Evolutionary conservation across 2,329 filamentous ascomycete species (phyloP), one percentile per base, ranked within the genome.

Genomic region (Fusarium acutatum): DNA sequence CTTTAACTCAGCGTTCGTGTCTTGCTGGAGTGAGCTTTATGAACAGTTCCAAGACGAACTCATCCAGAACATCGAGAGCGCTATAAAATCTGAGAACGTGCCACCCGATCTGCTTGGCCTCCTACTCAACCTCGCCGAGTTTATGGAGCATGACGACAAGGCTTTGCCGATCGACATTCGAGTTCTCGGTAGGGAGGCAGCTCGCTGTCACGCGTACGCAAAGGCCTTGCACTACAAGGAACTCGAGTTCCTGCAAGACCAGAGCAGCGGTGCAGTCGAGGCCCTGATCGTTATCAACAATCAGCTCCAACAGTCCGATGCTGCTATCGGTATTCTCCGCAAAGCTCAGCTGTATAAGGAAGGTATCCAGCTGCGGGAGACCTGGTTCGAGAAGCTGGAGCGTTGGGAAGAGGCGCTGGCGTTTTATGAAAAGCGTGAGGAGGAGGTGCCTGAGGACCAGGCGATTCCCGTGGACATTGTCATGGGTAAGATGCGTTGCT

Each of bases 91-190:
- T 7, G 93, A 96, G 59, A 96, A 98, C 76, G 97, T 99, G 18
- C 96, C 96, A 1, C 96, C 97, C 0, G 97, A 99, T 81, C 92
- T 99, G 74, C 86, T 99, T 14, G 96, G 97, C 69, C 92, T 98
- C 56, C 87, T 99, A 34, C 90, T 99, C 54, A 99, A 99, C 79
- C 88, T 99, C 57, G 96, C 96, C 28, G 96, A 99, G 81, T 99
- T 99, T 82, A 99, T 99, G 96, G 96, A 99, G 81, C 96, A 99
- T 79, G 97, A 99, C 77, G 96, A 99, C 81, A 99, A 99, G 82
- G 96, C 97, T 20, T 86, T 99, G 59, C 96, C 96, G 4, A 99
- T 99, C 71, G 97, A 99, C 80, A 98, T 99, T 73, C 89, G 96
- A 54, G 95, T 96, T 15, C 88, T 99, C 17, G 97, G 97, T 37